phyloP scores from a whole-genome alignment of 305 asterid genomes.

The Coffea humblotiana region DNA sequence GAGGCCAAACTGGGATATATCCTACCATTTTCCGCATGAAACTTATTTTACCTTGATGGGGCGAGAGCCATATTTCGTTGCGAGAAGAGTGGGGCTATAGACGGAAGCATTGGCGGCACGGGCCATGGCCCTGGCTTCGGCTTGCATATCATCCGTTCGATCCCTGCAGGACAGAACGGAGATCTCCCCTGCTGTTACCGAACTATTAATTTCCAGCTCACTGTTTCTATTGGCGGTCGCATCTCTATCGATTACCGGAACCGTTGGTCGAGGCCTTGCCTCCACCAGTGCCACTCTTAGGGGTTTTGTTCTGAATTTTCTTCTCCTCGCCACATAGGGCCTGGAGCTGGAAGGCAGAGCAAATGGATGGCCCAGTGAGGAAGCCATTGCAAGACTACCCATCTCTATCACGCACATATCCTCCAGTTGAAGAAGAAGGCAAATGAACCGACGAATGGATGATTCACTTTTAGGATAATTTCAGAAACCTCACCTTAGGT shows the following conservation, averaged over 20 bases:
- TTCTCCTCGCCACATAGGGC: conserved; percentile 21
- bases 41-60: conserved; percentile 51
- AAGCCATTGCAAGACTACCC: background rate
- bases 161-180: conserved; percentile 48
- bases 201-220: conserved; percentile 32
- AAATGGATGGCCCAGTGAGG: background rate
- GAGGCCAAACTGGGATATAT: background rate
- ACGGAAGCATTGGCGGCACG: conserved; percentile 83
- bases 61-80: conserved; percentile 62
- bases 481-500: too few species aligned
- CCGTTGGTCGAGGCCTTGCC: conserved; percentile 52
- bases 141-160: conserved; percentile 90
- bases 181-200: conserved; percentile 24
- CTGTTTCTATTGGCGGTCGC: conserved; percentile 22
- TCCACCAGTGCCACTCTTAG: conserved; percentile 72
- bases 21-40: conserved; percentile 2
- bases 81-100: conserved; percentile 62
- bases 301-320: conserved; percentile 19
- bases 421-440: too few species aligned
- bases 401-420: too few species aligned
- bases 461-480: too few species aligned
- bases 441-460: too few species aligned
- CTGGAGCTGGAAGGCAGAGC: background rate
- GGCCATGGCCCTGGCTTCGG: conserved; percentile 86
- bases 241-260: conserved; percentile 39